Base-by-base conservation (phyloP, 768 basidiomycete genomes). In the Russula abietina region DNA sequence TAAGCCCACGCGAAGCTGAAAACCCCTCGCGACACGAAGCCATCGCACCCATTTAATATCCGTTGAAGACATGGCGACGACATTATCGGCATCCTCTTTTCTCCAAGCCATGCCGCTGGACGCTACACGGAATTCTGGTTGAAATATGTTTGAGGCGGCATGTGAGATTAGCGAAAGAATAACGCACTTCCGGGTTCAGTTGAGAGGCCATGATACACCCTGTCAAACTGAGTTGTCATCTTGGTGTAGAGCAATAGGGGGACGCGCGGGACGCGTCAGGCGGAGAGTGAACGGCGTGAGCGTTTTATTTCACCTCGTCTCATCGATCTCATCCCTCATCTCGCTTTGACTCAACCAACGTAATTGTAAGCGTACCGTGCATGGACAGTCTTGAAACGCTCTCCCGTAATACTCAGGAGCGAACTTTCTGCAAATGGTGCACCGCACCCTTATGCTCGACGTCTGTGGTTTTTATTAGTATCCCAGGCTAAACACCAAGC, bases 91-190 rank as follows among this genome's bases (percentile, higher is more conserved):
- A 19, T 91, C 89, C 52, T 83, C 81, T 48, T 84, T 88, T 66
- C 88, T 98, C 97, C 97, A 98, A 6, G 93, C 97, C 79, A 98
- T 87, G 50, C 97, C 97, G 68, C 87, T 90, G 52, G 80, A 71
- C 12, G 93, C 94, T 68, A 99, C 80, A 67, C 97, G 93, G 65
- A 98, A 80, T 77, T 91, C 90, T 92, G 61, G 61, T 63, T 55
- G 38, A 50, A 64, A 32, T 38, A 55, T 53, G 30, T 38, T 43
- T 30, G 32, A 10, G 28, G 10, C 32, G 41, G 39, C 22, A 39
- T 12, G 45, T 8, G 14, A 11, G 12, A 17, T 22, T 43, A 24
- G 9, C 36, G 1, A 22, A 51, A n/a, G 57, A 49, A 28, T 32
- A 4, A 86, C 94, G 73, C 70, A 97, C 94, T 95, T 70, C 94